Percentiles rank a stretch among this genome's conserved stretches.
Conservation (phyloP, 1,284 basidiomycete species). For the Gastroboletus turbinatus region DNA sequence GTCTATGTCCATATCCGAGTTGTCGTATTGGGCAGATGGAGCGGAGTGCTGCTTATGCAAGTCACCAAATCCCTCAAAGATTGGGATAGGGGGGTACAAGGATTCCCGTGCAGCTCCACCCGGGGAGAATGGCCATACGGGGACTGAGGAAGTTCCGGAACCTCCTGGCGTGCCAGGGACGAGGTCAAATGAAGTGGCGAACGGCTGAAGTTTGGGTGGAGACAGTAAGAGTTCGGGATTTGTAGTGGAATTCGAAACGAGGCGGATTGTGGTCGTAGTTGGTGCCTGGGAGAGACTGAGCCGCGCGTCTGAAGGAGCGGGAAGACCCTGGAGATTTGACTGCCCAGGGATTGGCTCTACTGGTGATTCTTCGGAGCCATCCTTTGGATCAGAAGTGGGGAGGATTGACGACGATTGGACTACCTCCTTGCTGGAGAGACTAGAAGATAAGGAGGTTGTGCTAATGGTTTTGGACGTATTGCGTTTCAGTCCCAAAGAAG, state of each 20-base stretch:
- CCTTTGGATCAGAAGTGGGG: constrained; percentile 38
- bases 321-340: constrained; percentile 51
- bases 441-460: constrained; percentile 27
- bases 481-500: constrained; percentile 66
- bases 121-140: constrained; percentile 49
- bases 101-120: constrained; percentile 28
- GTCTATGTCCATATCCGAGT: constrained; percentile 34
- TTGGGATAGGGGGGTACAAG: constrained; percentile 54
- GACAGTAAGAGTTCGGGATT: constrained; percentile 28
- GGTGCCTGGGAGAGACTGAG: constrained; percentile 43
- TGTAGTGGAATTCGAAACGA: constrained; percentile 45
- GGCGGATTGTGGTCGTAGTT: constrained; percentile 61
- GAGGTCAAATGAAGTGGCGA: constrained; percentile 65
- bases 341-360: constrained; percentile 56
- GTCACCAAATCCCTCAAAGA: constrained; percentile 36
- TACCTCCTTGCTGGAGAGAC: constrained; percentile 19
- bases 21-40: constrained; percentile 18
- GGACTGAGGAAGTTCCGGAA: constrained; percentile 21
- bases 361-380: constrained; percentile 11
- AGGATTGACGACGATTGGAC: constrained; percentile 49
- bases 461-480: constrained; percentile 35
- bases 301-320: constrained; percentile 56
- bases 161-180: constrained; percentile 54
- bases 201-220: constrained; percentile 62
- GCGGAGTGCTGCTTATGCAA: constrained; percentile 14